Conservation (phyloP, 768 basidiomycete species). For the Leccinum truebloodii region DNA sequence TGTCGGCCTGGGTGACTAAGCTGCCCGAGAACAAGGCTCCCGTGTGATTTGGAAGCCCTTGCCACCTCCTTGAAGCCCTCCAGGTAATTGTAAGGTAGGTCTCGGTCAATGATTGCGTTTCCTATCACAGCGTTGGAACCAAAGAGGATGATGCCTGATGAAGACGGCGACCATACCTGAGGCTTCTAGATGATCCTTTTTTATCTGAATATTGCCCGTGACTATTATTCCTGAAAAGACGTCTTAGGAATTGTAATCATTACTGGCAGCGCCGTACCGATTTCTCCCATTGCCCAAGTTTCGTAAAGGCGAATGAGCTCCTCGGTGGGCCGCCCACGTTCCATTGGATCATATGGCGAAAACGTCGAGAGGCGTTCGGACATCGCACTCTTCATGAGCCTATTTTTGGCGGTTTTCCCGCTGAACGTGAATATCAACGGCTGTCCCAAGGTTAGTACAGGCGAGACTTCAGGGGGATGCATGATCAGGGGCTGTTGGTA, state of each 20-base stretch:
- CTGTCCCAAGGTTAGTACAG: conserved; percentile 26
- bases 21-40: conserved; percentile 35
- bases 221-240: conserved; percentile 30
- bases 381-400: conserved; percentile 37
- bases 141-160: not conserved
- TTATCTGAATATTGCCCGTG: conserved; percentile 37
- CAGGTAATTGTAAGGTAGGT: conserved; percentile 27
- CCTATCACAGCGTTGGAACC: conserved; percentile 17
- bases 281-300: conserved; percentile 34
- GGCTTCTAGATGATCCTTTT: conserved; percentile 36
- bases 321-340: conserved; percentile 35
- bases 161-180: conserved; percentile 23
- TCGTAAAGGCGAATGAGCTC: conserved; percentile 37
- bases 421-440: conserved; percentile 33
- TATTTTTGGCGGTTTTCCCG: conserved; percentile 32
- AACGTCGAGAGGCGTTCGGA: conserved; percentile 38
- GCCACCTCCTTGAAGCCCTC: conserved; percentile 24
- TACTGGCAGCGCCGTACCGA: conserved; percentile 21
- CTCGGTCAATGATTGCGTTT: conserved; percentile 34
- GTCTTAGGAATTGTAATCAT: conserved; percentile 5
- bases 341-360: conserved; percentile 29
- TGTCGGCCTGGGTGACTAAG: conserved; percentile 37
- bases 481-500: conserved; percentile 17
- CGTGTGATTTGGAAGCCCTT: conserved; percentile 32
- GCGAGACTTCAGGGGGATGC: conserved; percentile 16